Conservation (phyloP, 2,329 filamentous ascomycete genomes). For the Botrytis paeoniae region DNA sequence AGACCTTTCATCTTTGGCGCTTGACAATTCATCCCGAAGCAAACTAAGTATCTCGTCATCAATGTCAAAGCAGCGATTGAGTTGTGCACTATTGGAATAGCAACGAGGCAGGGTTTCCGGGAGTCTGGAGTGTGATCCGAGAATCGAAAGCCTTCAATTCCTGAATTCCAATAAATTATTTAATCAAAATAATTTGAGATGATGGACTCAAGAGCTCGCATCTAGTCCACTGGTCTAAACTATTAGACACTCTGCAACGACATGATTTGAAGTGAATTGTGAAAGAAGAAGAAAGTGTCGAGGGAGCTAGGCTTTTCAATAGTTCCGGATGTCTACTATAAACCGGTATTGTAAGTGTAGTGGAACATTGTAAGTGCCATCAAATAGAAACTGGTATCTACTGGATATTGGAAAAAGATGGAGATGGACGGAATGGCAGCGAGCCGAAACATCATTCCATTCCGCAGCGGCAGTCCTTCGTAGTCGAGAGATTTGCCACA, state of each 20-base stretch:
- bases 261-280: background rate
- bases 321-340: background rate
- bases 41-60: background rate
- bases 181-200: background rate
- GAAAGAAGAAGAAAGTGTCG: background rate
- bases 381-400: background rate
- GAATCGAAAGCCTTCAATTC: background rate
- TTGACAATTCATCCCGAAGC: background rate
- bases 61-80: background rate
- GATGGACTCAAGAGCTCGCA: background rate
- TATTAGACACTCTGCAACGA: background rate
- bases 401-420: background rate
- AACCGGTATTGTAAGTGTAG: background rate
- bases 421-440: background rate
- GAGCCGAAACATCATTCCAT: background rate
- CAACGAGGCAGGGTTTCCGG: background rate
- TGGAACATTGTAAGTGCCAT: background rate
- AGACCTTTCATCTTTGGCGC: background rate
- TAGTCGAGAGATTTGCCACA: background rate
- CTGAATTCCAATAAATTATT: background rate
- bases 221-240: background rate
- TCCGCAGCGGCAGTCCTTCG: background rate
- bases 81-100: background rate
- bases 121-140: background rate
- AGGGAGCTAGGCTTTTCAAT: background rate